phyloP scores from a whole-genome alignment of 2,329 filamentous ascomycete genomes.

The Fusarium brachygibbosum region DNA sequence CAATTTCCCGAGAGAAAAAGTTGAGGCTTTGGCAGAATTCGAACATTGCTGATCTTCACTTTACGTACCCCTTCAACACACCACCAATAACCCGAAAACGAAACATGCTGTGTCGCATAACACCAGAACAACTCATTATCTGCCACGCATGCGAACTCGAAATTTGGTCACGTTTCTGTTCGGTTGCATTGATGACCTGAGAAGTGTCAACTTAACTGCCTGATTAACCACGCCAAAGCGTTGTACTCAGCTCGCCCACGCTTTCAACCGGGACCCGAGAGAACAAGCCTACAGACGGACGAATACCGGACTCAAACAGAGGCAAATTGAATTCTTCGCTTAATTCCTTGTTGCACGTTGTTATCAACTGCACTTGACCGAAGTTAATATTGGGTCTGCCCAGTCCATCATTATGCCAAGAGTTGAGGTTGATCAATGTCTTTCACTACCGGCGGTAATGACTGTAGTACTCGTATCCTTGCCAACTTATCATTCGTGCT shows the following conservation, averaged over 20 bases:
- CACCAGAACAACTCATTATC: slow-evolving; percentile 43
- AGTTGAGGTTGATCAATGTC: slow-evolving; percentile 19
- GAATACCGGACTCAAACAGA: background rate
- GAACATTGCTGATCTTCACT: slow-evolving; percentile 26
- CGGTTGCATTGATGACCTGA: slow-evolving; percentile 6
- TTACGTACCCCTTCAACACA: slow-evolving; percentile 26
- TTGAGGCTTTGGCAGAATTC: slow-evolving; percentile 17
- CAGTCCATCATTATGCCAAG: slow-evolving; percentile 13
- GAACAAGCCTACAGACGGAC: slow-evolving; percentile 5
- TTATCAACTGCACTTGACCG: slow-evolving; percentile 1
- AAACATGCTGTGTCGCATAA: slow-evolving; percentile 40
- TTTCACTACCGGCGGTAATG: slow-evolving; percentile 15
- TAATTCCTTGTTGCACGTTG: background rate
- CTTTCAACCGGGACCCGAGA: background rate
- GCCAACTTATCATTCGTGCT: slow-evolving; percentile 12
- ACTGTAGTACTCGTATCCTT: slow-evolving; percentile 19
- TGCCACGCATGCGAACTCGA: slow-evolving; percentile 40
- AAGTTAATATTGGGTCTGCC: background rate
- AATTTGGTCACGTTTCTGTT: slow-evolving; percentile 16
- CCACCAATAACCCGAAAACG: slow-evolving; percentile 24
- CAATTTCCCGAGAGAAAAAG: slow-evolving; percentile 1
- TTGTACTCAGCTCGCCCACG: slow-evolving; percentile 9
- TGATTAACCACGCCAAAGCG: slow-evolving; percentile 19
- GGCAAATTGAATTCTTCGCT: background rate
- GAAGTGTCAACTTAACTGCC: slow-evolving; percentile 19